These are phyloP conservation scores for Rhododendron vialii DNA, from an alignment of 148 eudicot species.

Conservation along the genomic window DNA sequence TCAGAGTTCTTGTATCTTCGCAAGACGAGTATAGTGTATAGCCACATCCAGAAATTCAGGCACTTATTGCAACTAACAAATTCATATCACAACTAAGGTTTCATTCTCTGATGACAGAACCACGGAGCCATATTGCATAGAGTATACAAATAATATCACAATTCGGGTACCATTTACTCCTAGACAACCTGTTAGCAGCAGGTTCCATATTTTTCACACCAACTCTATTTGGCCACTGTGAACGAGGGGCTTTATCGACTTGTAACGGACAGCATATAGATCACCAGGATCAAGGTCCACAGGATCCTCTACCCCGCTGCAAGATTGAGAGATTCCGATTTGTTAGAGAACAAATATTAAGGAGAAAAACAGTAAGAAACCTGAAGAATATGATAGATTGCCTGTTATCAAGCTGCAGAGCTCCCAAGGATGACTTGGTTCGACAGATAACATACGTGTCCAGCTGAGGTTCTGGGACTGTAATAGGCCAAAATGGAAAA, in stretches of 20 bases:
- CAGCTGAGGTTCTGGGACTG: conserved; percentile 73
- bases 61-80: too few species aligned
- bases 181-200: neutral
- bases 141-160: neutral
- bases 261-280: conserved; percentile 77
- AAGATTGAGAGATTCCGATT: conserved; percentile 2
- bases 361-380: neutral
- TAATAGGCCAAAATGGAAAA: neutral
- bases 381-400: conserved; percentile 8
- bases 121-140: neutral
- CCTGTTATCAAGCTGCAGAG: conserved; percentile 85
- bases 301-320: conserved; percentile 72
- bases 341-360: conserved; percentile 2
- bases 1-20: too few species aligned
- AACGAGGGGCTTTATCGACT: conserved; percentile 70
- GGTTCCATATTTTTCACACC: conserved; percentile 34
- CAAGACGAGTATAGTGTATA: neutral
- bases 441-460: conserved; percentile 78
- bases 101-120: neutral
- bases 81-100: neutral
- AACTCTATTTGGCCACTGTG: conserved; percentile 73
- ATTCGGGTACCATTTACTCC: neutral
- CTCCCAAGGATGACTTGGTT: conserved; percentile 66
- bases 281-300: conserved; percentile 77
- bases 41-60: too few species aligned